phyloP scores from a whole-genome alignment of 1,284 basidiomycete genomes.

The Malassezia vespertilionis region DNA sequence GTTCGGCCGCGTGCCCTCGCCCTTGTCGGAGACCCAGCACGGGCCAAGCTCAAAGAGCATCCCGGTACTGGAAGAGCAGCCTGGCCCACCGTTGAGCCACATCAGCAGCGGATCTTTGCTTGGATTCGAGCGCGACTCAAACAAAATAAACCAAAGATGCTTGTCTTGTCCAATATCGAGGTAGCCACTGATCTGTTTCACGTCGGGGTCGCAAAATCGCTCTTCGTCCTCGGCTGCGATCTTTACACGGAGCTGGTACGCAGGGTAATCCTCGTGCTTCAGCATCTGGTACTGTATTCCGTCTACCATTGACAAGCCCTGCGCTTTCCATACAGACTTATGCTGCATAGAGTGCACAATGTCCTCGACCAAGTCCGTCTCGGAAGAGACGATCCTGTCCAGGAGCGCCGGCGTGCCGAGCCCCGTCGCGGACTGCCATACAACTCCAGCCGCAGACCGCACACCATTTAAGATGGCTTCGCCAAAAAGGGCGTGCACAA shows the following conservation, averaged over 20 bases:
- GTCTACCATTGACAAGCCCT: slow-evolving; percentile 3
- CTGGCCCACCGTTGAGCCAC: slow-evolving; percentile 80
- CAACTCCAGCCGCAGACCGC: background rate
- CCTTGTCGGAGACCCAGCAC: slow-evolving; percentile 61
- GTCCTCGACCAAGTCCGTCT: background rate
- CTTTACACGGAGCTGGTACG: slow-evolving; percentile 63
- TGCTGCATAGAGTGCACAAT: background rate
- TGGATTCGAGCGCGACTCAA: slow-evolving; percentile 66
- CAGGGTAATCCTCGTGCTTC: slow-evolving; percentile 59
- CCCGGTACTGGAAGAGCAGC: slow-evolving; percentile 46
- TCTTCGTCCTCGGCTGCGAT: slow-evolving; percentile 47
- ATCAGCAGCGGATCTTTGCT: slow-evolving; percentile 67
- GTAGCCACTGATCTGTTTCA: slow-evolving; percentile 72
- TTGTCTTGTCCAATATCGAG: slow-evolving; percentile 75
- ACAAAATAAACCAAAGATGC: slow-evolving; percentile 81
- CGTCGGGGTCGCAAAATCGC: slow-evolving; percentile 63
- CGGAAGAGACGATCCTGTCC: background rate
- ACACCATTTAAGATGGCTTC: background rate
- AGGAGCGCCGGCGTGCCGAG: background rate
- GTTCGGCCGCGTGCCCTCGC: slow-evolving; percentile 62
- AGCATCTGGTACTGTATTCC: slow-evolving; percentile 54
- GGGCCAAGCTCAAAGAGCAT: slow-evolving; percentile 79
- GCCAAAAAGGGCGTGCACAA: background rate
- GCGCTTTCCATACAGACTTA: slow-evolving; percentile 3
- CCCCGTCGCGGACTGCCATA: slow-evolving; percentile 2